phyloP scores from a whole-genome alignment of 208 protist species.

The Crithidia expoeki region DNA sequence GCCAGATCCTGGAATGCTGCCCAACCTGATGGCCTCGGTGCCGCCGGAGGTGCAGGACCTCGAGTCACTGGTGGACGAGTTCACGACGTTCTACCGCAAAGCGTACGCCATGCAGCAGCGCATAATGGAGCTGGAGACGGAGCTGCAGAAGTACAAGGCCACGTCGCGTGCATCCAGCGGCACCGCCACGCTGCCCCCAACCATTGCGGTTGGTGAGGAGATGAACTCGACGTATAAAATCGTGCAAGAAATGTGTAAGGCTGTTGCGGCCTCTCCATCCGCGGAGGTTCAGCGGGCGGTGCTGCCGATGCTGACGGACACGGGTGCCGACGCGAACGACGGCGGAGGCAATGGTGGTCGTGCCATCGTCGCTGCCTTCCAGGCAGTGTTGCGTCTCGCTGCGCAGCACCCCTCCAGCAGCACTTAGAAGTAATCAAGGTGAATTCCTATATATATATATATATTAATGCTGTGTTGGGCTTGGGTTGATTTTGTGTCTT shows the following conservation, averaged over 20 bases:
- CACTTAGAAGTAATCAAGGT: background rate
- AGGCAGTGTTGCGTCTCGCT: conserved; percentile 29
- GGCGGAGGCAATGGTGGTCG: background rate
- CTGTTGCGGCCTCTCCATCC: conserved; percentile 22
- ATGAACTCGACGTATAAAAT: conserved; percentile 4
- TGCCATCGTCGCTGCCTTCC: conserved; percentile 26
- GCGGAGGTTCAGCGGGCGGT: conserved; percentile 15
- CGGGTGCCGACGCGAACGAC: background rate
- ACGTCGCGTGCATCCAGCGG: background rate
- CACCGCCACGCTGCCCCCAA: background rate
- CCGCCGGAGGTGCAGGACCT: conserved; percentile 67
- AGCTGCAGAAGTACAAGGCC: conserved; percentile 31
- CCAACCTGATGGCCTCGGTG: conserved; percentile 12
- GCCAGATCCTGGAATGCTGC: background rate
- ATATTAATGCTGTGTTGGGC: background rate
- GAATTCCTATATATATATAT: background rate
- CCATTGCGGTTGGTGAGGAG: background rate
- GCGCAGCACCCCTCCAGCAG: conserved; percentile 8
- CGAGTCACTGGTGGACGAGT: conserved; percentile 78
- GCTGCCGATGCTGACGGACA: conserved; percentile 8
- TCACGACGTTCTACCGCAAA: conserved; percentile 55
- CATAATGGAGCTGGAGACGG: conserved; percentile 43
- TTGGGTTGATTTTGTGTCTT: background rate
- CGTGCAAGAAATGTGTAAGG: conserved; percentile 17
- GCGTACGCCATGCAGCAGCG: conserved; percentile 45